Evolutionary conservation across 331 rosid genomes (phyloP).

Genomic region (Malus hybrid): DNA sequence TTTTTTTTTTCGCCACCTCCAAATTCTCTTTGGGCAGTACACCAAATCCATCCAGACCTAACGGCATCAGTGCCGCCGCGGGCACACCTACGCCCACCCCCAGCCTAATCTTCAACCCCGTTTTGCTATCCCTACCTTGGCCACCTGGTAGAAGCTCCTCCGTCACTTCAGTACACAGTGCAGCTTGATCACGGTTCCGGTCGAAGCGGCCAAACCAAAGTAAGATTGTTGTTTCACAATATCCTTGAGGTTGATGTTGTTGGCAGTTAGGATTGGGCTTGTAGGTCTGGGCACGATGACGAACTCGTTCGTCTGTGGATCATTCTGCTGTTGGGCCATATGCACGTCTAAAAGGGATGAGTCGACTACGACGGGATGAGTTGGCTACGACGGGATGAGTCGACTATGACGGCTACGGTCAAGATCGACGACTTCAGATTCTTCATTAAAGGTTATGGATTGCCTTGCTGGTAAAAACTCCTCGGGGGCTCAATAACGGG

Average conservation of each 20-base stretch:
- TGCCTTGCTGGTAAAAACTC: neutral
- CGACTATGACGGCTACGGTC: neutral
- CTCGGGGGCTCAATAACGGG: neutral
- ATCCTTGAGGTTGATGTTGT: conserved; percentile 19
- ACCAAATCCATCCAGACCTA: conserved; percentile 1
- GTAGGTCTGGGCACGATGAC: conserved; percentile 24
- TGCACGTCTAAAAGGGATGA: conserved; percentile 11
- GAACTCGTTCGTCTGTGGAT: neutral
- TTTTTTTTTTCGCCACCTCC: too few relatives aligned
- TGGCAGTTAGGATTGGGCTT: conserved; percentile 24
- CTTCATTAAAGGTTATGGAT: neutral
- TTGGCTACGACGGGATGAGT: too few relatives aligned
- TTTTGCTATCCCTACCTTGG: neutral
- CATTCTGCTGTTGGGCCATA: conserved; percentile 25
- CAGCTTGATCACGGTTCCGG: conserved; percentile 35
- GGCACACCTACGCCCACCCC: conserved; percentile 45
- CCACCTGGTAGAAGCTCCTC: conserved; percentile 28
- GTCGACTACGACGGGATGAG: too few relatives aligned
- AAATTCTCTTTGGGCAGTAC: too few relatives aligned
- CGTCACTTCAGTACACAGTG: conserved; percentile 51
- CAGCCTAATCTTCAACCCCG: conserved; percentile 27
- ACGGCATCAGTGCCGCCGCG: neutral
- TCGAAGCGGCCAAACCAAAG: conserved; percentile 67
- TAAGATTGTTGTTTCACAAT: conserved; percentile 29
- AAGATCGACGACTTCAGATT: conserved; percentile 29